Evolutionary conservation across 208 protist genomes (phyloP), one percentile per base, ranked within the genome.

Genomic region (Acanthamoeba royreba): DNA sequence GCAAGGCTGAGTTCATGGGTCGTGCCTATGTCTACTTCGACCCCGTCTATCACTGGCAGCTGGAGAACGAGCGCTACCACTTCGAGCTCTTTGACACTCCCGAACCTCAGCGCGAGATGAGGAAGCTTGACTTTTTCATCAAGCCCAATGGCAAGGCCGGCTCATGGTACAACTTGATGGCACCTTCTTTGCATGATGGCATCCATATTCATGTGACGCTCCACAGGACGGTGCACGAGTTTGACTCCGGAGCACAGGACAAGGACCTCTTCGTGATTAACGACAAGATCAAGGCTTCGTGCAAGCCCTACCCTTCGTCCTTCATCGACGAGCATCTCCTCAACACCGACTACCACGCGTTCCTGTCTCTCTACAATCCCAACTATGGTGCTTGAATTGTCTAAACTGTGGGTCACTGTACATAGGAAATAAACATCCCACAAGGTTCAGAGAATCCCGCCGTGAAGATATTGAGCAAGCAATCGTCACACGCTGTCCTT

Each of bases 81-180:
- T 90, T 90, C 55, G 31, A 90, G 49, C 15, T 90, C 83, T 90
- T 45, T 15, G 83, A 90, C 55, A 69, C 83, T 2, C 83, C 47
- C 3, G 83, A 69, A 38, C 52, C 47, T 2, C 17, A 69, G 38
- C 40, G 55, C 33, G 25, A 72, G 38, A 17, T 66, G 83, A 13
- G 83, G 9, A 83, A 83, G 72, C 8, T 90, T 35, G 49, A 66
- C 9, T 90, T 72, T 52, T 72, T 90, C 83, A 90, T 90, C 43
- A 90, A 90, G 83, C 83, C 83, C 49, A 90, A 90, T 42, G 83
- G 55, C 47, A 90, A 90, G 55, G 52, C 52, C 19, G 83, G 83
- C 31, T 90, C 83, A 4, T 90, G 83, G 83, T 90, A 52, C 22
- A 0, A 17, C 43, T 31, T n/a, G n/a, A n/a, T n/a, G n/a, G n/a